Evolutionary conservation across 805 yeast genomes (phyloP).

Genomic region (Wickerhamiella cacticola): DNA sequence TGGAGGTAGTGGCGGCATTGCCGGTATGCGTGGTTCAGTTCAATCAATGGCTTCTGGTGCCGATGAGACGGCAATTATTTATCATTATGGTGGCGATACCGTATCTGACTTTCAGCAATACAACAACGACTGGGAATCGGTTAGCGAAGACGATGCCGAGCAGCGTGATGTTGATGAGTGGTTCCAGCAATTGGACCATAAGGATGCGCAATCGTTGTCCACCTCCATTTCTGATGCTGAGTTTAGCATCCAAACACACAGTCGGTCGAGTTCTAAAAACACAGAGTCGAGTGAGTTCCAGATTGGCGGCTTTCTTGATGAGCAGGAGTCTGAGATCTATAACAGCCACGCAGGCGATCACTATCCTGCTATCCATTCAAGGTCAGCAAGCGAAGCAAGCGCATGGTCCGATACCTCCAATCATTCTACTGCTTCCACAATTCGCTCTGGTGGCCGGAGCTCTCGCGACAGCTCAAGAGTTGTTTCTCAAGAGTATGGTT

Average conservation of each 20-base stretch:
- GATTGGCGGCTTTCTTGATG: constrained; percentile 21
- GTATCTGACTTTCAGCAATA: background rate
- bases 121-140: constrained; percentile 10
- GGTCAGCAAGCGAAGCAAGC: constrained; percentile 2
- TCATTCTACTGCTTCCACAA: background rate
- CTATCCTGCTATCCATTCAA: constrained; percentile 16
- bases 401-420: background rate
- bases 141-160: constrained; percentile 22
- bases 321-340: constrained; percentile 19
- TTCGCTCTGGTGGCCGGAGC: background rate
- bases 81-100: constrained; percentile 1
- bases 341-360: constrained; percentile 21
- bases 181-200: constrained; percentile 22
- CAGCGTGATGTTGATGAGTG: constrained; percentile 29
- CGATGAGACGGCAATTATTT: constrained; percentile 8
- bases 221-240: constrained; percentile 12
- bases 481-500: constrained; percentile 25
- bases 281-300: constrained; percentile 17
- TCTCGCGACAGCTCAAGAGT: background rate
- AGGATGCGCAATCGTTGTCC: constrained; percentile 22
- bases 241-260: constrained; percentile 1
- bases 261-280: constrained; percentile 7
- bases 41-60: constrained; percentile 2
- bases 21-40: constrained; percentile 1
- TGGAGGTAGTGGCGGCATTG: background rate